Evolutionary conservation across 345 rosid species (phyloP).

Genomic region (Turritis glabra): DNA sequence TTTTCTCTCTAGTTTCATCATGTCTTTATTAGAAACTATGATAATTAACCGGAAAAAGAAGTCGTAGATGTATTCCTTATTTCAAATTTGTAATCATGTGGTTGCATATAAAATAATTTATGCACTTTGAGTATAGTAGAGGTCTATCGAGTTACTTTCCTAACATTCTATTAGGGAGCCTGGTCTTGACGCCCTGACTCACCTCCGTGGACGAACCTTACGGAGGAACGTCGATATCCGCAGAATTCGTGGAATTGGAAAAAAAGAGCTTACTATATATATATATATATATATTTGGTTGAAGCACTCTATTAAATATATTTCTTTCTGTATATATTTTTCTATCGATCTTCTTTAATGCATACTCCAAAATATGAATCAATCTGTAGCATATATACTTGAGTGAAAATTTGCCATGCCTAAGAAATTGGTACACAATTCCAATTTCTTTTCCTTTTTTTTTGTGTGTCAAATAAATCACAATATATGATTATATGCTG

Average conservation of each 20-base stretch:
- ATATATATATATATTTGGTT: not conserved
- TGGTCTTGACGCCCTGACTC: no score
- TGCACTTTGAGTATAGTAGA: slow-evolving; percentile 37
- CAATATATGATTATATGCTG: not conserved
- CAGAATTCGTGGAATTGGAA: no score
- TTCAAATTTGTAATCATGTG: slow-evolving; percentile 15
- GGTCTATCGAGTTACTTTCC: slow-evolving; percentile 26
- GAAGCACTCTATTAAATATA: slow-evolving; percentile 2
- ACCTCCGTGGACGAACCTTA: no score
- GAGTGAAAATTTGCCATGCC: not conserved
- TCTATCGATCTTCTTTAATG: not conserved
- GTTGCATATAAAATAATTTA: not conserved
- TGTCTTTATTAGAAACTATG: slow-evolving; percentile 18
- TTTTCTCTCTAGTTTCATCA: slow-evolving; percentile 22
- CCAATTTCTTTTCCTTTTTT: no score
- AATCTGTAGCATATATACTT: not conserved
- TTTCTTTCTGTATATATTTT: not conserved
- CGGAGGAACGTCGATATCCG: no score
- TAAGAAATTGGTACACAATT: not conserved
- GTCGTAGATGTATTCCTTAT: not conserved
- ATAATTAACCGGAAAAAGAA: not conserved
- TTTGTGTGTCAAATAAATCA: not conserved
- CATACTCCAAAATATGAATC: not conserved
- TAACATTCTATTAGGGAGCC: no score
- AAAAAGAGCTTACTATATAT: no score